A percentile compares a stretch with the other conserved stretches of the same genome.
phyloP scores from a whole-genome alignment of 1,139 yeast genomes.

The Meyerozyma guilliermondii region DNA sequence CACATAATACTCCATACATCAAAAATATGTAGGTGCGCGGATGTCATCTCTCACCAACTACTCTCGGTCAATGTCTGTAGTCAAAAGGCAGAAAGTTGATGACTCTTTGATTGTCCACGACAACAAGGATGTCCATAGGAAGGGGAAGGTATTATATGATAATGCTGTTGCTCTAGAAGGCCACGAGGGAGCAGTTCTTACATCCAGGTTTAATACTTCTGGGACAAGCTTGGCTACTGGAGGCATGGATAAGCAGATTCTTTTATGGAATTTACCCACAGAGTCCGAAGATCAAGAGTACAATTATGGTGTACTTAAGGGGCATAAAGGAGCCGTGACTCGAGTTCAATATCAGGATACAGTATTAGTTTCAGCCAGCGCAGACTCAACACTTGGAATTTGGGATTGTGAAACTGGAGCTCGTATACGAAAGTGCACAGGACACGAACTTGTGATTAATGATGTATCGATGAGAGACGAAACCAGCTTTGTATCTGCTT shows the following conservation, averaged over 20 bases:
- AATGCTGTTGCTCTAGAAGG: slow-evolving; percentile 33
- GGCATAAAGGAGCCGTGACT: slow-evolving; percentile 51
- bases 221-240: slow-evolving; percentile 48
- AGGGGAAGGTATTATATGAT: slow-evolving; percentile 7
- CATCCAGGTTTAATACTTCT: slow-evolving; percentile 36
- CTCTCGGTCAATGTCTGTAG: slow-evolving; percentile 6
- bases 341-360: slow-evolving; percentile 39
- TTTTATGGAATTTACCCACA: slow-evolving; percentile 41
- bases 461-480: slow-evolving; percentile 22
- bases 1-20: neutral
- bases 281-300: slow-evolving; percentile 17
- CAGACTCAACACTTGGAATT: slow-evolving; percentile 46
- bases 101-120: slow-evolving; percentile 2
- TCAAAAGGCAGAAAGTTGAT: slow-evolving; percentile 7
- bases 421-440: slow-evolving; percentile 48
- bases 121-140: slow-evolving; percentile 4
- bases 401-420: slow-evolving; percentile 57
- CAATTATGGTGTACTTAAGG: slow-evolving; percentile 35
- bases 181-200: slow-evolving; percentile 45
- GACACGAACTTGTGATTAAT: slow-evolving; percentile 55
- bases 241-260: slow-evolving; percentile 45
- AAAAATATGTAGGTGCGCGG: neutral
- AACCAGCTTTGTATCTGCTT: slow-evolving; percentile 44
- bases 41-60: neutral
- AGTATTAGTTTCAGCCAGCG: slow-evolving; percentile 40